A percentile compares a stretch with the other conserved stretches of the same genome.
Evolutionary conservation across 805 yeast species (phyloP).

Genomic region (Kodamaea leandrae): DNA sequence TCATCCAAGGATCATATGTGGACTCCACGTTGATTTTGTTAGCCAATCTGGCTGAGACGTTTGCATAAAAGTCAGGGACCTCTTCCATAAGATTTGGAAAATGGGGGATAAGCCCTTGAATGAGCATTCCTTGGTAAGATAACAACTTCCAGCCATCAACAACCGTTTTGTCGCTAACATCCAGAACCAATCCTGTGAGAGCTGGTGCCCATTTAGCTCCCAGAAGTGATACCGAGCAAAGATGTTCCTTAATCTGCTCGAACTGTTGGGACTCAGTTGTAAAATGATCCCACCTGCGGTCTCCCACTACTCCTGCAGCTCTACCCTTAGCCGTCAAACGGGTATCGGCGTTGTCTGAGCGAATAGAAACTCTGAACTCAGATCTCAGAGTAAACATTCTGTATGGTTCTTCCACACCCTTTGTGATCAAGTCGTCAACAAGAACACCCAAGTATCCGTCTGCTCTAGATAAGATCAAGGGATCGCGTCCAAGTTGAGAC

Average conservation of each 20-base stretch:
- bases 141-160: slow-evolving; percentile 68
- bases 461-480: slow-evolving; percentile 60
- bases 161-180: slow-evolving; percentile 40
- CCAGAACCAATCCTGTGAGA: slow-evolving; percentile 46
- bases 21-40: slow-evolving; percentile 75
- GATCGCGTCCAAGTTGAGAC: slow-evolving; percentile 37
- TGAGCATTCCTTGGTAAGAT: slow-evolving; percentile 46
- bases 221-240: slow-evolving; percentile 47
- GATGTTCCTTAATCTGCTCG: slow-evolving; percentile 41
- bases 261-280: slow-evolving; percentile 43
- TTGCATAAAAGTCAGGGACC: slow-evolving; percentile 26
- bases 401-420: slow-evolving; percentile 96
- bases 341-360: slow-evolving; percentile 93
- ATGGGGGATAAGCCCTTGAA: slow-evolving; percentile 30
- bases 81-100: slow-evolving; percentile 19
- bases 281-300: slow-evolving; percentile 53
- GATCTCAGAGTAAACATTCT: slow-evolving; percentile 97
- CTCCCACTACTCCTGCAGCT: slow-evolving; percentile 62
- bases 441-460: slow-evolving; percentile 92
- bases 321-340: slow-evolving; percentile 73
- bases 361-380: slow-evolving; percentile 83
- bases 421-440: slow-evolving; percentile 89
- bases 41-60: slow-evolving; percentile 40
- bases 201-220: slow-evolving; percentile 62
- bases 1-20: slow-evolving; percentile 75